Percentiles rank a stretch among this genome's conserved stretches.
Evolutionary conservation across 257 asterid species (phyloP).

Genomic region (Fraxinus cuspidata): DNA sequence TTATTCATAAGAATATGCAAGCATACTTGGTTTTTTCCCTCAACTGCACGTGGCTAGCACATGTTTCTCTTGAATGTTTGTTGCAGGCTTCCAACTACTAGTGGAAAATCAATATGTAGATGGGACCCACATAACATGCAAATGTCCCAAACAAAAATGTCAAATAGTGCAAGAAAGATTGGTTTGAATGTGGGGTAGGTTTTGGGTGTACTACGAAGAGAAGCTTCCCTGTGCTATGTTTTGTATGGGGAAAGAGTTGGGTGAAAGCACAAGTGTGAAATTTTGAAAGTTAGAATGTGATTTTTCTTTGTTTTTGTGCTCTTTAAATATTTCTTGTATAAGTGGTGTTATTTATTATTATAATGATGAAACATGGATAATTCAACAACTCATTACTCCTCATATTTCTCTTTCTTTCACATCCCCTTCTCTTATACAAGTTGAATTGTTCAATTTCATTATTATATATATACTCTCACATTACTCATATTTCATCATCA

Average conservation of each 20-base stretch:
- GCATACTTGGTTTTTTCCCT: conserved; percentile 9
- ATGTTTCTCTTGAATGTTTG: conserved; percentile 34
- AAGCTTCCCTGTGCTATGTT: background rate
- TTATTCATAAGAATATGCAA: conserved; percentile 15
- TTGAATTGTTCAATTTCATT: too few relatives aligned
- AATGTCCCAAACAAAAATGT: background rate
- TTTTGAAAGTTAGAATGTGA: too few relatives aligned
- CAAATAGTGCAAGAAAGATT: conserved; percentile 10
- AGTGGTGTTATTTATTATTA: too few relatives aligned
- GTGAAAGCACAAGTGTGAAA: background rate
- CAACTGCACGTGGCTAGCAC: conserved; percentile 44
- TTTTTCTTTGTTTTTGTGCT: too few relatives aligned
- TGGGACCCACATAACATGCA: conserved; percentile 39
- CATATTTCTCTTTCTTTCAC: too few relatives aligned
- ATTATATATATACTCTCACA: too few relatives aligned
- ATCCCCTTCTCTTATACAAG: too few relatives aligned
- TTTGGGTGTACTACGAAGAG: background rate
- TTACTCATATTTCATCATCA: too few relatives aligned
- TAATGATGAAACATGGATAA: too few relatives aligned
- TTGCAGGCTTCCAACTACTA: conserved; percentile 17
- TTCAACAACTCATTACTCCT: too few relatives aligned
- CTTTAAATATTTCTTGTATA: too few relatives aligned
- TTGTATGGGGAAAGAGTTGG: background rate
- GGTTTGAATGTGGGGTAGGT: background rate
- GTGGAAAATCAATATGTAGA: conserved; percentile 12